Base-by-base conservation (phyloP, 2,329 filamentous ascomycete genomes). In the Neocatenulostroma microsporum region DNA sequence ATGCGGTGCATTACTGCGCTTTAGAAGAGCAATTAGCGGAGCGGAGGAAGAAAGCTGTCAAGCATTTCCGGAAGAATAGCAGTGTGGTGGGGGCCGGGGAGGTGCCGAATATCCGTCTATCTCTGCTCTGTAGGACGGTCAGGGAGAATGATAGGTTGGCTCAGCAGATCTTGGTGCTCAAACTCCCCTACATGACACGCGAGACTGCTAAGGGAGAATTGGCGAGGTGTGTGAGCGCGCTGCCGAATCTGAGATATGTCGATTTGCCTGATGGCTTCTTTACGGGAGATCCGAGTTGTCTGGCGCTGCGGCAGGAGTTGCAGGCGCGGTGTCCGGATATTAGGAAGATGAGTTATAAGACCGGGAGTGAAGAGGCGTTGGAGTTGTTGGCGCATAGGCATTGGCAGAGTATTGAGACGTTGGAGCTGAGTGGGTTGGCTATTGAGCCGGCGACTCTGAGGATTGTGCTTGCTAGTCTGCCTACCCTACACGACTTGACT, bases 161-260 rank as follows among this genome's bases (percentile, higher is more conserved):
- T 21, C 68, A 73, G 37, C 68, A 77, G 27, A 84, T 94, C 4
- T 67, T 80, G 54, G 87, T 81, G 51, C 70, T 96, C 53, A 94
- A 94, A 67, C 79, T 86, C 41, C 86, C 89, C 5, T 95, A 94
- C 62, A 95, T 95, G 89, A 81, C 89, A 36, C 79, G 89, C 40
- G 86, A 95, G 65, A 84, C 84, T 1, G 83, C 76, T 57, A 86
- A 91, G 58, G 74, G 83, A 36, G 84, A 89, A 45, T 74, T 95
- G 32, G 88, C 89, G 8, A 78, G 87, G 34, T 85, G 84, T 18
- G 82, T 95, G 31, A 85, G 86, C 24, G 83, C 88, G 17, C 72
- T 89, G 28, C 84, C 86, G 20, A 87, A 89, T 54, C 68, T 96
- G 29, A 81, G 77, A 58, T 95, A 91, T 59, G 81, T 94, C 48